Evolutionary conservation across 1,284 basidiomycete genomes (phyloP).

Genomic region (Tilletia setariae): DNA sequence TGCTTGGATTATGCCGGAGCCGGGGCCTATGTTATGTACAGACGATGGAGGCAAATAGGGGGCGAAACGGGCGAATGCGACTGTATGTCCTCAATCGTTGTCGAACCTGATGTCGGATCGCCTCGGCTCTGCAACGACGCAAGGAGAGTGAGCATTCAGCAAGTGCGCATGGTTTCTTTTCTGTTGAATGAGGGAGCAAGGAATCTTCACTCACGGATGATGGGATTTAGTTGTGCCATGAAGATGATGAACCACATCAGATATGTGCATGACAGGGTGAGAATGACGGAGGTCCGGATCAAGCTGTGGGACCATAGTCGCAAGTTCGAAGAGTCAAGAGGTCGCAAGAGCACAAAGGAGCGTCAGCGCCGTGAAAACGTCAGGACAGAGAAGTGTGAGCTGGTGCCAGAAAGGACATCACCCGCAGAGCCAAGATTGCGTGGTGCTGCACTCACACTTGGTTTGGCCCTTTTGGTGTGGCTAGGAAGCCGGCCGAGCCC

Average conservation of each 20-base stretch:
- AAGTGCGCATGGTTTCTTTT: not conserved
- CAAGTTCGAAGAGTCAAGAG: too few relatives aligned
- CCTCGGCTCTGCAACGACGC: constrained; percentile 34
- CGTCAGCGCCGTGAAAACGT: constrained; percentile 1
- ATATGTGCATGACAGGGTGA: constrained; percentile 52
- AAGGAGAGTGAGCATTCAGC: not conserved
- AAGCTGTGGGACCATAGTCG: constrained; percentile 31
- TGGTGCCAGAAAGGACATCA: too few relatives aligned
- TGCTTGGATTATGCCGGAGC: too few relatives aligned
- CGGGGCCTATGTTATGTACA: too few relatives aligned
- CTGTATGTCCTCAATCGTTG: not conserved
- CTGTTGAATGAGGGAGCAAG: constrained; percentile 2
- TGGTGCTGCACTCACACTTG: constrained; percentile 54
- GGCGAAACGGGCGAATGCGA: not conserved
- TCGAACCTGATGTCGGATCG: constrained; percentile 43
- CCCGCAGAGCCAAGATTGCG: too few relatives aligned
- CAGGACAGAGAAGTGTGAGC: too few relatives aligned
- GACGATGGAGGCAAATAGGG: not conserved
- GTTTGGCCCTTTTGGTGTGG: constrained; percentile 51
- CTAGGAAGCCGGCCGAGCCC: constrained; percentile 39
- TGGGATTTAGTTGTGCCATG: constrained; percentile 52
- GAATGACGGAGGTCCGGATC: constrained; percentile 42
- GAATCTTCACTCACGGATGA: constrained; percentile 47
- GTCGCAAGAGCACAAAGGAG: too few relatives aligned
- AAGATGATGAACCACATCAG: constrained; percentile 54